Base-by-base conservation (phyloP, 352 stramenopile species). In the Aphanomyces stellatus region DNA sequence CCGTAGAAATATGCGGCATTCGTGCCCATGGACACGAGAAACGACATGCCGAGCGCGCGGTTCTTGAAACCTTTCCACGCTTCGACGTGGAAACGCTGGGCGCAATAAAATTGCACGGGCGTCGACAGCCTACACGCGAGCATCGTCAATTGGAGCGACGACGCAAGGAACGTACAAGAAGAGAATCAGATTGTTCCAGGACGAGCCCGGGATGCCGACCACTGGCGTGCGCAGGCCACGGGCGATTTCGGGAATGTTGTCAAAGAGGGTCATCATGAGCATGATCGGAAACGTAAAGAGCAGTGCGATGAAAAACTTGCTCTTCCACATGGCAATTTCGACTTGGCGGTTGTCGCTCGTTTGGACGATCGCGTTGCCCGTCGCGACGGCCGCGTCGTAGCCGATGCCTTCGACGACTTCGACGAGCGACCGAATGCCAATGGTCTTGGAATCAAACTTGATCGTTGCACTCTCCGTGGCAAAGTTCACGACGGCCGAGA, bases 1-100 rank as follows among this genome's bases (percentile, higher is more conserved):
- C 88, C 96, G 73, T 99, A 99, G 33, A 97, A 85, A 72, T 99
- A 99, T 17, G 95, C 96, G 0, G 96, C 91, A 42, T 94, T 98
- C 22, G 96, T 97, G 28, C 97, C 96, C 78, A 98, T 91, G 0
- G 91, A 96, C 17, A 99, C 92, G 19, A 99, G 76, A 64, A 99
- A 98, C 53, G 96, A 95, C 97, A 99, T 99, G 28, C 95, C 95
- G 7, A 98, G 76, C 51, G 88, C 77, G 33, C 90, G 77, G 61
- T 96, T 90, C 70, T 88, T 82, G 27, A 98, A 70, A 2, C 85
- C 90, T 63, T 98, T 93, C 74, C 88, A 98, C 8, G 96, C 88
- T 69, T 96, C 91, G 11, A 92, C 71, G 75, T 99, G 98, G 72
- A 99, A 99, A 48, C 87, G 85, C 27, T 80, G 82, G 4, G 88